Evolutionary conservation across 1,284 basidiomycete species (phyloP), one percentile per base, ranked within the genome.

Genomic region (Microbotryum lychnidis-dioicae): DNA sequence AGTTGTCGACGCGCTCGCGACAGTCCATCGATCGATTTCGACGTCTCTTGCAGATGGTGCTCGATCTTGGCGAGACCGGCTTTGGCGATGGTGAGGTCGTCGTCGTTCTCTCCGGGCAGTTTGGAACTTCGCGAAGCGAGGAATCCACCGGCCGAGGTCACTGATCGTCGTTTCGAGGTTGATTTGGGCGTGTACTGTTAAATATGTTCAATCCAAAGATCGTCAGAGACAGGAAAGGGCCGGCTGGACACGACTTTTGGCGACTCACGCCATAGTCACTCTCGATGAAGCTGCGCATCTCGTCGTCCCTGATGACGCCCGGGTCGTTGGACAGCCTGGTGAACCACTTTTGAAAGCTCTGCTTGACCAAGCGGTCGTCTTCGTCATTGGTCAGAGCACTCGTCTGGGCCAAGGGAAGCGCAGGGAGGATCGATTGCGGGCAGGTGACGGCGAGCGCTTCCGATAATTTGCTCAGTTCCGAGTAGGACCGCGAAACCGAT

Each of bases 381-480:
- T 97, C 93, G 77, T 96, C 92, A 73, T 96, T 91, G 18, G 89
- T 92, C 25, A 89, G 86, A 1, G 92, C 92, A 2, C 91, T 93
- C 0, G 91, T 96, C 68, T 93, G 89, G 2, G 91, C 83, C 23
- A 94, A 80, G 1, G 92, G 91, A 14, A 96, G 80, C 4, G 92
- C 92, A 16, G 92, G 89, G 16, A 94, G 81, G 69, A 96, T 93
- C 16, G 90, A 57, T 50, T 72, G 70, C 2, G 71, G 71, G 56
- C 69, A 68, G 54, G 68, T 71, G 53, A 60, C 62, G 12, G 67
- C 58, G 33, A 72, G 65, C 5, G 67, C 68, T 6, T 62, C 56
- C 55, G 66, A 58, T 44, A 70, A 64, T 1, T 46, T 14, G 21
- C 53, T 27, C 55, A 70, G 70, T 33, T 73, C 70, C 51, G 58